phyloP scores from a whole-genome alignment of 129 eudicot species.

The Scalesia atractyloides region DNA sequence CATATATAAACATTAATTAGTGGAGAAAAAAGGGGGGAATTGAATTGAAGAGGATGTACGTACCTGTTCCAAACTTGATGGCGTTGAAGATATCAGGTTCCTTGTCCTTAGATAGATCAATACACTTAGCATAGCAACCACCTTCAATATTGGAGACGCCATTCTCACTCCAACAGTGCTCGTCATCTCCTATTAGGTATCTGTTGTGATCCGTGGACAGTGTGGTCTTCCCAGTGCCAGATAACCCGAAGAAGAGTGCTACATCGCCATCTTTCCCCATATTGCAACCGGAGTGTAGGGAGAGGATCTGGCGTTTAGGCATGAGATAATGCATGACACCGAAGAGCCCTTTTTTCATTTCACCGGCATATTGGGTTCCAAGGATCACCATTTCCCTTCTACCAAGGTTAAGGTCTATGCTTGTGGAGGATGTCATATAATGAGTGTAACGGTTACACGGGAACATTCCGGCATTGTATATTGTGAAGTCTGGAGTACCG shows the following conservation, averaged over 20 bases:
- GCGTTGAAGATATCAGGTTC: conserved; percentile 99
- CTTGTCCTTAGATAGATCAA: conserved; percentile 84
- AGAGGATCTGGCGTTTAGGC: conserved; percentile 97
- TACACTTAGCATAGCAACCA: conserved; percentile 98
- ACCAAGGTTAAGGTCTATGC: conserved; percentile 88
- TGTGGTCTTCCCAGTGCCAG: conserved; percentile 98
- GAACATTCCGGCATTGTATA: conserved; percentile 97
- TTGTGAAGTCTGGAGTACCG: conserved; percentile 98
- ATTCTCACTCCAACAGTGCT: conserved; percentile 92
- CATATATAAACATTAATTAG: background rate
- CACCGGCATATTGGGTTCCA: conserved; percentile 99
- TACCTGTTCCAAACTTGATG: conserved; percentile 96
- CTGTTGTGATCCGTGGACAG: conserved; percentile 97
- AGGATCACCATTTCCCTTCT: conserved; percentile 97
- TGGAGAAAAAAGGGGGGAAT: background rate
- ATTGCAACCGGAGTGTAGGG: conserved; percentile 98
- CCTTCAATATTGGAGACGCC: conserved; percentile 97
- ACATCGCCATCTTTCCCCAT: conserved; percentile 95
- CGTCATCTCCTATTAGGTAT: conserved; percentile 88
- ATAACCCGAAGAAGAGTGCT: conserved; percentile 97
- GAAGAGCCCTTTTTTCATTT: conserved; percentile 98
- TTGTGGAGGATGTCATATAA: conserved; percentile 98
- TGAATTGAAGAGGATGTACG: background rate
- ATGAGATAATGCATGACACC: conserved; percentile 97
- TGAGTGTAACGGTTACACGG: conserved; percentile 99